Base-by-base conservation (phyloP, 2,329 filamentous ascomycete species). In the Byssoonygena ceratinophila region DNA sequence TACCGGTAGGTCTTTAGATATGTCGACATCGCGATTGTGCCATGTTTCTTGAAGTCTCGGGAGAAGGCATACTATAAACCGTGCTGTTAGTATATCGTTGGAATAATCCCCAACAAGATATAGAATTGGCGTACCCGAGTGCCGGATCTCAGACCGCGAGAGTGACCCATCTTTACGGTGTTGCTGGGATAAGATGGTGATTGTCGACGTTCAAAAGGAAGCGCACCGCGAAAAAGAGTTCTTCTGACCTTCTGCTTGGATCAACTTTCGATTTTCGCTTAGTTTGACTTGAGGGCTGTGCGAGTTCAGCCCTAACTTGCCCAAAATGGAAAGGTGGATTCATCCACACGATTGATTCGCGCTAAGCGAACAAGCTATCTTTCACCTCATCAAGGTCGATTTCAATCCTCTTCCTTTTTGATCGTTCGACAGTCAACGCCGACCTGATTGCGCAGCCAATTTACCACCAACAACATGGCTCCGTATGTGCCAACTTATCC, bases 1-100 rank as follows among this genome's bases (percentile, higher is more conserved):
- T 77, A 88, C 83, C 85, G 88, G 85, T 94, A 97, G 72, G 87
- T 81, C 74, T 83, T 84, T 69, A 98, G 79, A 82, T 97, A 98
- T 71, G 91, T 97, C 66, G 84, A 89, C 70, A 97, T 79, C 68
- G 80, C 77, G 78, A 98, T 96, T 79, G 84, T 83, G 73, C 92
- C 92, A 81, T 90, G 88, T 80, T 95, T 79, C 77, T 92, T 89
- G 82, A 94, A 96, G 72, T 84, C 80, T 69, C 91, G 83, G 72
- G 84, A 87, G 83, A 96, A 98, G 77, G 88, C 84, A 84, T 90
- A 88, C 79, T 84, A 66, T 60, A 64, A 39, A 46, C 18, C 29
- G 55, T 34, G 53, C 52, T 50, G 44, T 54, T 57, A 58, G 52
- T 37, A 39, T 51, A 39, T 46, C 32, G 53, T 49, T 36, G 18